Evolutionary conservation across 371 early-diverging fungal genomes (phyloP).

Genomic region (Dichotomocladium elegans): DNA sequence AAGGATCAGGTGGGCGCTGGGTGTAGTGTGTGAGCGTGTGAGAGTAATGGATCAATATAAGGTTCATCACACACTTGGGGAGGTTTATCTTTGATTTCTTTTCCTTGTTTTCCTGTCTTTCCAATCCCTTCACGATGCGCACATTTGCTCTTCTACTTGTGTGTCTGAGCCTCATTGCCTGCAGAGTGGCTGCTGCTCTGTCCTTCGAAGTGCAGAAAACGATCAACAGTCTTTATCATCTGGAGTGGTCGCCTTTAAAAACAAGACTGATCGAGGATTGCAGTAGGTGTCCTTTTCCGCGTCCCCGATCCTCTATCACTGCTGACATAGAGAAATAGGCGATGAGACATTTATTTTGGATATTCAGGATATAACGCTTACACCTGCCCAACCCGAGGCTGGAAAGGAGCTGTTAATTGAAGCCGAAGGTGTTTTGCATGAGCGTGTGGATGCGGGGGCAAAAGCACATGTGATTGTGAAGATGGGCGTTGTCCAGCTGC

Average conservation of each 20-base stretch:
- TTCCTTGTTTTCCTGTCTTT: no score
- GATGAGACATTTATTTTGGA: conserved; percentile 7
- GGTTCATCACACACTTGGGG: no score
- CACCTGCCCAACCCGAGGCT: conserved; percentile 43
- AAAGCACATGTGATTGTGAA: conserved; percentile 42
- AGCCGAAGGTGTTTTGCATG: conserved; percentile 39
- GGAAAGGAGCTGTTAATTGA: conserved; percentile 49
- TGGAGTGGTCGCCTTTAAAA: conserved; percentile 3
- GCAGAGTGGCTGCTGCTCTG: no score
- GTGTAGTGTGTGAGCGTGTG: no score
- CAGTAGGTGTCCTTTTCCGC: background rate
- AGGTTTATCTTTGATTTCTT: no score
- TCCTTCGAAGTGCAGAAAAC: no score
- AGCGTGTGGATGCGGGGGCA: conserved; percentile 47
- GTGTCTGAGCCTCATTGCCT: no score
- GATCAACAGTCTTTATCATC: background rate
- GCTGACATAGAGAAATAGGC: background rate
- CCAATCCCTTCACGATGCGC: no score
- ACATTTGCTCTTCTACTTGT: no score
- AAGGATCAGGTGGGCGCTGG: no score
- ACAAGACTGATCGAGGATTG: conserved; percentile 7
- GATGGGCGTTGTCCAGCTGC: conserved; percentile 29
- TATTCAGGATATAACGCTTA: conserved; percentile 9
- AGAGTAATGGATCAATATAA: no score
- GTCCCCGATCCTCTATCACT: background rate